Evolutionary conservation across 2,329 filamentous ascomycete genomes (phyloP).

Genomic region (Fusarium metavorans): DNA sequence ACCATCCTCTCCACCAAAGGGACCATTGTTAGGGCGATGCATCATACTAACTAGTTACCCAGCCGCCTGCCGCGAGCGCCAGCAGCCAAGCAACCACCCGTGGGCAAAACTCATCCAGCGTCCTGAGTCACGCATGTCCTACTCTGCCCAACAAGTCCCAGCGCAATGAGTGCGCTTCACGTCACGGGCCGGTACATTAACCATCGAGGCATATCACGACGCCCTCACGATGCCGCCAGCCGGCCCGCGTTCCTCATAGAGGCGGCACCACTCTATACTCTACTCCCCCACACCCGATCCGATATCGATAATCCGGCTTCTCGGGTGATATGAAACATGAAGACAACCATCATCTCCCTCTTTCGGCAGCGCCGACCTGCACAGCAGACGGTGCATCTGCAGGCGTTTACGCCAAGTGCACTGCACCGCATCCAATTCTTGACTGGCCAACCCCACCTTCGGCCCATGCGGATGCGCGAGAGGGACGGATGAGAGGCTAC

Average conservation of each 20-base stretch:
- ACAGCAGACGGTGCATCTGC: constrained; percentile 17
- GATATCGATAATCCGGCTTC: constrained; percentile 25
- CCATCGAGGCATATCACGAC: constrained; percentile 7
- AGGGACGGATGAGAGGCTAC: constrained; percentile 17
- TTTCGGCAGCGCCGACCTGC: constrained; percentile 11
- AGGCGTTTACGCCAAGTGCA: constrained; percentile 14
- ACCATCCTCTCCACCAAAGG: constrained; percentile 7
- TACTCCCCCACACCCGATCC: constrained; percentile 15
- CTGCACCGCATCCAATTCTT: constrained; percentile 7
- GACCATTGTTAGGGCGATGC: constrained; percentile 14
- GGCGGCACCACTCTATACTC: constrained; percentile 18
- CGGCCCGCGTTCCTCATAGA: constrained; percentile 23
- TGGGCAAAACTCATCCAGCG: constrained; percentile 54
- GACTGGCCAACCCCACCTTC: constrained; percentile 32
- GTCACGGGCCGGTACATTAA: constrained; percentile 20
- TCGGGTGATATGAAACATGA: constrained; percentile 26
- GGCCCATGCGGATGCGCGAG: constrained; percentile 1
- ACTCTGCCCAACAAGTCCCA: constrained; percentile 44
- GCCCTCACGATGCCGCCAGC: constrained; percentile 21
- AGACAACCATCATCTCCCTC: constrained; percentile 15
- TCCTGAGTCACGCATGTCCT: constrained; percentile 46
- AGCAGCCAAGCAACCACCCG: constrained; percentile 53
- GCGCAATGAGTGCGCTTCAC: constrained; percentile 41
- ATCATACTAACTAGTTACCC: constrained; percentile 36
- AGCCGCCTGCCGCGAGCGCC: constrained; percentile 56